Base-by-base conservation (phyloP, 495 filamentous ascomycete genomes). In the Penicillium longicatenatum region DNA sequence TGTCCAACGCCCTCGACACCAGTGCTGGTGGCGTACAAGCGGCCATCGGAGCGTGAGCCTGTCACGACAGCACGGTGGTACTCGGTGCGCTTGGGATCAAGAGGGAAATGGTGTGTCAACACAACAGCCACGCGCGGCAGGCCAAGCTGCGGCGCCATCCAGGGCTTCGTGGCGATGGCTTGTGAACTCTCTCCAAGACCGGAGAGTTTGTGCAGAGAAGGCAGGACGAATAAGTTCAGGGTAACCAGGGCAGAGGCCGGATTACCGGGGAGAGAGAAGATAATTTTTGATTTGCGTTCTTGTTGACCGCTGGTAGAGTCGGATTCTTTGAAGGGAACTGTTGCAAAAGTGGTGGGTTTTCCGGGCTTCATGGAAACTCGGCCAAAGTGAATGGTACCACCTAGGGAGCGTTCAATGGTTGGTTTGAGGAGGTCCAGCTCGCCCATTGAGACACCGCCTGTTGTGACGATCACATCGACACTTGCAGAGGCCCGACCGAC, bases 341-440 rank as follows among this genome's bases (percentile, higher is more conserved):
- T 97, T 5, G 95, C 94, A 64, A 98, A 99, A 3, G 95, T 98
- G 10, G 92, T 96, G 4, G 94, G 94, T 70, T 97, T 98, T 19
- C 94, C 94, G 0, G 94, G 94, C 75, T 98, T 98, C 94, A 99
- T 98, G 26, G 87, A 83, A 6, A 98, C 95, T 26, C 95, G 86
- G 41, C 94, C 94, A 67, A 99, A 99, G 71, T 98, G 94, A 64
- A 99, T 96, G 0, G 89, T 96, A 14, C 94, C 94, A 55, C 91
- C 89, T 6, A 98, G 83, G 2, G 85, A 80, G 52, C 93, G 87
- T 75, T 98, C 94, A 67, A 99, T 91, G 5, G 92, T 97, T 1
- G 95, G 94, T 72, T 99, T 99, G 48, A 99, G 86, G 30, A 99
- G 86, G 68, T 99, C 94, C 1, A 96, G 85, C 74, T 99, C 94